Conservation (phyloP, 306 rosid genomes). For the Cucurbita maxima region DNA sequence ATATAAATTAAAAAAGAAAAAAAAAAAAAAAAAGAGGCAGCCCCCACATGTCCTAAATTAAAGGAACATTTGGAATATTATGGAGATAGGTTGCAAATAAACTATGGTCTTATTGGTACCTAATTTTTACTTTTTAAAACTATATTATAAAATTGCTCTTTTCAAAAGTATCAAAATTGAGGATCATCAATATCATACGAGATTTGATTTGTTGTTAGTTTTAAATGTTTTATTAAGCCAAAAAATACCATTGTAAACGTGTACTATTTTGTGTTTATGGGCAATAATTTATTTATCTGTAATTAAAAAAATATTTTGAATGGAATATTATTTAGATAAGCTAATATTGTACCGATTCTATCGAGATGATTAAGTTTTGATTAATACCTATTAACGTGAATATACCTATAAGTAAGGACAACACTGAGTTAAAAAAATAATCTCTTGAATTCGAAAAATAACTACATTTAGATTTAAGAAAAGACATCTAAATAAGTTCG, state of each 20-base stretch:
- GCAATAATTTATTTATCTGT: too few species aligned
- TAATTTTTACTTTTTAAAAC: neutral
- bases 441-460: too few species aligned
- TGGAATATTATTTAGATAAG: too few species aligned
- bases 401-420: too few species aligned
- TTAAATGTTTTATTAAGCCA: neutral
- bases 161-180: neutral
- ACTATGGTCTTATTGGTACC: neutral
- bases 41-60: conserved; percentile 6
- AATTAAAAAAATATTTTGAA: too few species aligned
- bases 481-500: too few species aligned
- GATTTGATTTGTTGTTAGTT: neutral
- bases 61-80: conserved; percentile 8
- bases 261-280: neutral
- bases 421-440: too few species aligned
- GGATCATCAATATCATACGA: neutral
- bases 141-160: neutral
- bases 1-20: neutral
- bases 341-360: too few species aligned
- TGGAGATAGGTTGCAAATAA: neutral
- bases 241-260: neutral
- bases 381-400: too few species aligned
- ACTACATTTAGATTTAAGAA: too few species aligned
- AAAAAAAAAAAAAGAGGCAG: neutral
- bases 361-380: too few species aligned